Evolutionary conservation across 805 yeast species (phyloP), one percentile per base, ranked within the genome.

Genomic region (Sporopachydermia quercuum): DNA sequence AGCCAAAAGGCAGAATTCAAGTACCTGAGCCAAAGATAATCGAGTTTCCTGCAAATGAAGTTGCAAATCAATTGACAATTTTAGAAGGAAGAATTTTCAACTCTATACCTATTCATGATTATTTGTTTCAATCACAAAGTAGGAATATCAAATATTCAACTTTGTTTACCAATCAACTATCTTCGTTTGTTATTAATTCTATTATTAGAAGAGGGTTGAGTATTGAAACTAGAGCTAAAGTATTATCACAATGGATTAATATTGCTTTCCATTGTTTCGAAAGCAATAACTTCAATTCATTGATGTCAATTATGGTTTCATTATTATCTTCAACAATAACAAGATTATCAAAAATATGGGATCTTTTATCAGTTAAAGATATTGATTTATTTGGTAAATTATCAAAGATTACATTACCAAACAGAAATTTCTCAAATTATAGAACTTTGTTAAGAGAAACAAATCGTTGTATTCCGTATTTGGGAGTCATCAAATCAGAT

Each of bases 211-310:
- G 45, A 15, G 54, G 51, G 15, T 37, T 55, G 38, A 42, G 44
- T 16, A 40, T 46, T 34, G 56, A 57, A 42, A 47, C 47, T 19
- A 52, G 64, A 19, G 47, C 50, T 19, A 54, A 53, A 37, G 43
- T 60, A 27, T 47, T 60, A 36, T 54, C 55, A 46, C 54, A 48
- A 34, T 60, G 64, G 64, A 56, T 60, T 43, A 54, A 52, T 36
- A 45, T 57, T 14, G 64, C 63, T 6, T 50, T 54, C 18, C 52
- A 50, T 35, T 45, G 58, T 44, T 43, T 46, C 37, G 51, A 48
- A 17, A 41, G 53, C 15, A 52, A 57, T 13, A 58, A 57, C 42
- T 51, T 51, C 43, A 60, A 60, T 47, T 45, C 55, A 5, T 39
- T 52, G 27, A 49, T 59, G 23, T 49, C 61, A 2, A 55, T 60